phyloP scores from a whole-genome alignment of 306 rosid genomes.

The Begonia peltatifolia region DNA sequence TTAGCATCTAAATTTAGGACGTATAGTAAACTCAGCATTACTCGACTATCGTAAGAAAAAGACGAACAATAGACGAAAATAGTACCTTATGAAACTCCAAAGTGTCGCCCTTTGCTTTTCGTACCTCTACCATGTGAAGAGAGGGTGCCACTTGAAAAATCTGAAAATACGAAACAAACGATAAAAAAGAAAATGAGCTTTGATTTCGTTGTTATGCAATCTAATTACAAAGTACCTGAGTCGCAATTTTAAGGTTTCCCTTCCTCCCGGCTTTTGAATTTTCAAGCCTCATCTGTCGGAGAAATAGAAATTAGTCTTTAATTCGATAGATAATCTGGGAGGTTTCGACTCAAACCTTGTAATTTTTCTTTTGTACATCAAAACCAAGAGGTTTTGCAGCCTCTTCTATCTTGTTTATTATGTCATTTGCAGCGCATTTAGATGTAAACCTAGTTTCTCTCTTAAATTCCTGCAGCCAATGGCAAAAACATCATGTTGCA shows the following conservation, averaged over 20 bases:
- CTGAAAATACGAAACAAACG: constrained; percentile 16
- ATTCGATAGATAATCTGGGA: neutral
- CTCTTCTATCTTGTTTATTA: constrained; percentile 81
- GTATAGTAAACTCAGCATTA: neutral
- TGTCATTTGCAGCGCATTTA: constrained; percentile 73
- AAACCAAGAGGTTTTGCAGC: constrained; percentile 98
- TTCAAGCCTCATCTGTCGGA: constrained; percentile 74
- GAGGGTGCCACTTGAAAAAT: constrained; percentile 97
- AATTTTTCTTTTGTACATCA: constrained; percentile 91
- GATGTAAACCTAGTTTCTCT: constrained; percentile 98
- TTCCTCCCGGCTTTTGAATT: constrained; percentile 91
- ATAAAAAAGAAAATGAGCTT: too few species aligned
- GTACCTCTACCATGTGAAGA: constrained; percentile 93
- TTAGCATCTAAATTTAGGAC: too few species aligned
- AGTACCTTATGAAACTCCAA: constrained; percentile 92
- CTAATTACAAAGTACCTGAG: constrained; percentile 38
- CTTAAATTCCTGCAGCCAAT: constrained; percentile 51
- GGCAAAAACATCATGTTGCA: too few species aligned
- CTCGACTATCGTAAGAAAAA: neutral
- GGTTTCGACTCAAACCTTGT: constrained; percentile 46
- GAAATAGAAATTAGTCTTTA: neutral
- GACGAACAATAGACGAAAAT: neutral
- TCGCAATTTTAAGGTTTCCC: constrained; percentile 96
- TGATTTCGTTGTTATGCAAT: too few species aligned
- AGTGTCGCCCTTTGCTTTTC: constrained; percentile 97